These are phyloP conservation scores for Linum tenue DNA, from an alignment of 345 rosid genomes.

Conservation along the genomic window DNA sequence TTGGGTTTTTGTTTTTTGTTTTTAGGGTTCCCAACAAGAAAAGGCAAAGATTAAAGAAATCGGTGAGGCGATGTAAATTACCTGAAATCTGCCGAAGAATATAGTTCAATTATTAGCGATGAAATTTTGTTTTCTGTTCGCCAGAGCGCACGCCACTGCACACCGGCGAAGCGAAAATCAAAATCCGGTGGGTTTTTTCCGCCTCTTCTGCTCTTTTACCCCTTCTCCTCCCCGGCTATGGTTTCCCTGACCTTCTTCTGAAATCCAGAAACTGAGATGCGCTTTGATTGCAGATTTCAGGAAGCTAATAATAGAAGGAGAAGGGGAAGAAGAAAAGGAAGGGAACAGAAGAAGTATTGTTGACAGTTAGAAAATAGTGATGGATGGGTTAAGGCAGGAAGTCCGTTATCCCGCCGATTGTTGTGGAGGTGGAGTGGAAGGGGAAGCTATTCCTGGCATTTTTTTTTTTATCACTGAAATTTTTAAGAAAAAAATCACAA, in stretches of 20 bases:
- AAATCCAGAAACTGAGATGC: not conserved
- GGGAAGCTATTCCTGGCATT: not conserved
- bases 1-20: too few species aligned
- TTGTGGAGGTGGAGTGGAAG: not conserved
- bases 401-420: not conserved
- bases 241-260: not conserved
- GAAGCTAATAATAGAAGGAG: not conserved
- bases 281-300: not conserved
- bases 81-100: not conserved
- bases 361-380: not conserved
- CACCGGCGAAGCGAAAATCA: not conserved
- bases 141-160: constrained; percentile 1
- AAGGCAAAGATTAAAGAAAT: not conserved
- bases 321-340: not conserved
- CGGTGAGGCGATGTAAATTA: not conserved
- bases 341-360: not conserved
- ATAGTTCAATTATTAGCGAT: too few species aligned
- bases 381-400: not conserved
- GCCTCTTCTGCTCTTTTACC: not conserved
- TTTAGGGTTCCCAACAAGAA: too few species aligned
- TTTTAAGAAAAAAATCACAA: too few species aligned
- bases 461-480: too few species aligned
- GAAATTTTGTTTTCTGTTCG: not conserved
- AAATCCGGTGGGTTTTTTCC: not conserved
- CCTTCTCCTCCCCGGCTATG: not conserved